Evolutionary conservation across 2,329 filamentous ascomycete species (phyloP), one percentile per base, ranked within the genome.

Genomic region (Penicillium freii): DNA sequence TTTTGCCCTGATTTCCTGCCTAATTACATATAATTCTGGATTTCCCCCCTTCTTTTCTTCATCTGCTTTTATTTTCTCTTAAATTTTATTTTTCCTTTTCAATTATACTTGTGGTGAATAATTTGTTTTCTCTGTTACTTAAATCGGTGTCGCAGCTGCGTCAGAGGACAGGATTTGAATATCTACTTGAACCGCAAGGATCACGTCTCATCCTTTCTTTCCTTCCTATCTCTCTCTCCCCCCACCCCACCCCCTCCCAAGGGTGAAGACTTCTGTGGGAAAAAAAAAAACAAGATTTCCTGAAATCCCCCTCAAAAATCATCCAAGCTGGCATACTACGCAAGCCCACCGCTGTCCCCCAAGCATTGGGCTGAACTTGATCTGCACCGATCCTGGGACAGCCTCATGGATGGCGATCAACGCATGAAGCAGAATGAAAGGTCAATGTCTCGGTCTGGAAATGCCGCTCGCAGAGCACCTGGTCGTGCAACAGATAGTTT

Each of bases 341-440:
- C 81, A 70, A 82, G 81, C 68, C 82, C 81, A 74, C 82, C 83
- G 78, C 79, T 84, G 75, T 84, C 85, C 80, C 86, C 85, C 79
- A 82, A 82, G 78, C 82, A 84, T 79, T 83, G 82, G 80, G 81
- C 68, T 60, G 69, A 75, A 75, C 73, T 84, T 73, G 81, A 84
- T 81, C 81, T 82, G 77, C 80, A 78, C 77, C 78, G 80, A 74
- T 78, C 79, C 76, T 75, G 77, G 73, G 76, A 81, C 75, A 75
- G 78, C 74, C 76, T 78, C 71, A 94, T 94, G 90, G 90, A 93
- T 81, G 86, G 89, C 78, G 85, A 87, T 79, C 84, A 84, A 77
- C 85, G 85, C 71, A 83, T 86, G 80, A 88, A 89, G 83, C 50
- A 89, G 80, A 85, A 88, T 83, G 89, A 89, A 77, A 81, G 83